Conservation (phyloP, 306 rosid species). For the Vachellia collinsii region DNA sequence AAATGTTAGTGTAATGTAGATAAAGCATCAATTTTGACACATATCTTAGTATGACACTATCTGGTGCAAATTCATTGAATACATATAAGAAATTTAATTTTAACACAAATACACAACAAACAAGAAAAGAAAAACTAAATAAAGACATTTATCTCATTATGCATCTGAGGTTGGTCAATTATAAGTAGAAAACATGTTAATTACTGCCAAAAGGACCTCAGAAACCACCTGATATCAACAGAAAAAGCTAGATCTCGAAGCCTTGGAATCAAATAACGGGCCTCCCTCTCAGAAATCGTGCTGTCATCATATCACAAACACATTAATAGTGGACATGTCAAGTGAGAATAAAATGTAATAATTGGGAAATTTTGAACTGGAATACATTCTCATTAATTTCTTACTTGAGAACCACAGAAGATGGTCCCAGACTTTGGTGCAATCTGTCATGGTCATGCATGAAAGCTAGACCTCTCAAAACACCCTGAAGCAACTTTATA, state of each 20-base stretch:
- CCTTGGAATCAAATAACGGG: slow-evolving; percentile 77
- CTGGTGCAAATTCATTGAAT: slow-evolving; percentile 5
- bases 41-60: slow-evolving; percentile 6
- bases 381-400: slow-evolving; percentile 33
- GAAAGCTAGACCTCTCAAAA: slow-evolving; percentile 78
- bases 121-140: neutral
- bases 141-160: neutral
- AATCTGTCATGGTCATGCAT: slow-evolving; percentile 78
- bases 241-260: slow-evolving; percentile 93
- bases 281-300: slow-evolving; percentile 79
- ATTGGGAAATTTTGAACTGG: slow-evolving; percentile 31
- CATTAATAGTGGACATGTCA: neutral
- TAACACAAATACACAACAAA: neutral
- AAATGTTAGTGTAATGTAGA: slow-evolving; percentile 2
- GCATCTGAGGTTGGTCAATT: neutral
- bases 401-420: slow-evolving; percentile 87
- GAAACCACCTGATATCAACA: slow-evolving; percentile 69
- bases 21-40: slow-evolving; percentile 14
- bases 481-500: slow-evolving; percentile 72
- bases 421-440: slow-evolving; percentile 98
- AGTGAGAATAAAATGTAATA: slow-evolving; percentile 25
- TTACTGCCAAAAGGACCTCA: slow-evolving; percentile 9
- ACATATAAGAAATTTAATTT: slow-evolving; percentile 1
- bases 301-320: slow-evolving; percentile 52
- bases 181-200: slow-evolving; percentile 12